Evolutionary conservation across 441 rosid genomes (phyloP).

Genomic region (Mallotus japonicus): DNA sequence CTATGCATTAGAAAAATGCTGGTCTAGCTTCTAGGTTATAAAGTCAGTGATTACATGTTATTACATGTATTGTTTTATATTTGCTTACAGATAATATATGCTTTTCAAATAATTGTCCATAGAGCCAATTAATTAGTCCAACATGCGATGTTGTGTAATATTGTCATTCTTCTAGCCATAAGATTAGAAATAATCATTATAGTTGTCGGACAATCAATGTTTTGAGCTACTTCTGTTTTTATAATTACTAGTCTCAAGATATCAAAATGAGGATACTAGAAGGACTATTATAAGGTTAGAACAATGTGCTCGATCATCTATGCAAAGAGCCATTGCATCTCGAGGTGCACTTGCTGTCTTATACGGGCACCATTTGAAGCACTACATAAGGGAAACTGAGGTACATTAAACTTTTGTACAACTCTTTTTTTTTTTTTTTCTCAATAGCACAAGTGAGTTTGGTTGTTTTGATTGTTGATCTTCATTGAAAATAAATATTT

Average conservation of each 20-base stretch:
- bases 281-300: constrained; percentile 75
- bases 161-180: background rate
- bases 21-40: background rate
- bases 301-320: constrained; percentile 66
- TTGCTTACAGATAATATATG: constrained; percentile 8
- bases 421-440: background rate
- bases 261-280: constrained; percentile 54
- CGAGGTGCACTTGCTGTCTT: constrained; percentile 79
- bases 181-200: background rate
- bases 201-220: background rate
- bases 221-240: background rate
- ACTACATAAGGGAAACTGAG: constrained; percentile 81
- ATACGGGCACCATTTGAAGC: constrained; percentile 75
- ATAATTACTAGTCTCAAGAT: constrained; percentile 52
- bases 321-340: constrained; percentile 77
- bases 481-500: background rate
- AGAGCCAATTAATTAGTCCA: background rate
- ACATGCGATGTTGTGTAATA: background rate
- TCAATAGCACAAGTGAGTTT: background rate
- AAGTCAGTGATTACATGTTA: constrained; percentile 4
- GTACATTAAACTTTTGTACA: constrained; percentile 34
- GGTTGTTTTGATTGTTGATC: background rate
- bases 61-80: constrained; percentile 10
- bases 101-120: background rate
- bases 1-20: background rate